phyloP scores from a whole-genome alignment of 192 early-diverging fungal genomes.

The Powellomyces hirtus region DNA sequence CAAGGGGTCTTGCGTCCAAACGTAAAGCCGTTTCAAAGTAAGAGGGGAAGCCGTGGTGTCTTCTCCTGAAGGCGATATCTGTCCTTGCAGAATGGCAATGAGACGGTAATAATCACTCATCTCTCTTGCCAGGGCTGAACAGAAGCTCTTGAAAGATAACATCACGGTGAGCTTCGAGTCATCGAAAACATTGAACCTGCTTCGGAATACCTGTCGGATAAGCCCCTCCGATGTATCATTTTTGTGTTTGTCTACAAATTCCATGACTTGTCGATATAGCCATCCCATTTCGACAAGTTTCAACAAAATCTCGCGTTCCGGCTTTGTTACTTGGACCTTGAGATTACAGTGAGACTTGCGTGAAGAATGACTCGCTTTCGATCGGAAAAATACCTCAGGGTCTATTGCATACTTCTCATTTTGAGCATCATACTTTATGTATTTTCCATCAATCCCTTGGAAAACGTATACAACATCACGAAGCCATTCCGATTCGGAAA shows the following conservation, averaged over 20 bases:
- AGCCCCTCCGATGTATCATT: slow-evolving; percentile 1
- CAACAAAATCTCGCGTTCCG: slow-evolving; percentile 63
- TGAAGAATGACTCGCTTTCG: not conserved
- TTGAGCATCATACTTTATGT: slow-evolving; percentile 62
- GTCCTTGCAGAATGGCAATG: slow-evolving; percentile 80
- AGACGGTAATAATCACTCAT: slow-evolving; percentile 81
- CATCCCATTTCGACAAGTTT: slow-evolving; percentile 77
- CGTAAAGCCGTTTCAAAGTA: slow-evolving; percentile 77
- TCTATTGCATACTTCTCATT: slow-evolving; percentile 54
- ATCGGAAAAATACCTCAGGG: slow-evolving; percentile 39
- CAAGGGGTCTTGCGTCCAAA: slow-evolving; percentile 82
- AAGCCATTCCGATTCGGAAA: slow-evolving; percentile 52
- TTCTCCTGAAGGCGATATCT: slow-evolving; percentile 53
- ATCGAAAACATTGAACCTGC: not conserved
- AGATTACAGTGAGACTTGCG: not conserved
- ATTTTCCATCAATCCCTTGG: slow-evolving; percentile 90
- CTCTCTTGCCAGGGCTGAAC: slow-evolving; percentile 75
- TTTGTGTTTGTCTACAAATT: slow-evolving; percentile 46
- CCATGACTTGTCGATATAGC: slow-evolving; percentile 65
- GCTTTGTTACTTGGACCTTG: slow-evolving; percentile 50
- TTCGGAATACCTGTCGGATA: slow-evolving; percentile 50
- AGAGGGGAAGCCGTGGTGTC: slow-evolving; percentile 45
- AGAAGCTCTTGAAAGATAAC: slow-evolving; percentile 68
- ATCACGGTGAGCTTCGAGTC: not conserved
- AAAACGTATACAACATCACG: slow-evolving; percentile 88